Conservation (phyloP, 1,284 basidiomycete genomes). For the Xanthoconium separans region DNA sequence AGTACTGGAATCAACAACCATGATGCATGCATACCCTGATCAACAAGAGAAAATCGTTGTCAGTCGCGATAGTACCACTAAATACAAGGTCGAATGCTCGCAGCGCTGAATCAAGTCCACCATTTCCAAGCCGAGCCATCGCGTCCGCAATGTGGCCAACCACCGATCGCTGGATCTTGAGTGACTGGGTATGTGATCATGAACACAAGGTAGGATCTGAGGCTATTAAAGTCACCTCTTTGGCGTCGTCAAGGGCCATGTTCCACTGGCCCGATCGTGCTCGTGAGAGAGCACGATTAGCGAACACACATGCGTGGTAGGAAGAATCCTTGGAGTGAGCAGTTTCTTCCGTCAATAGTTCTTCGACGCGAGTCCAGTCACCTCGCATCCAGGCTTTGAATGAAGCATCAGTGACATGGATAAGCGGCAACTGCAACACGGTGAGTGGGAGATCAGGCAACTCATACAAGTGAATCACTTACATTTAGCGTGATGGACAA, state of each 20-base stretch:
- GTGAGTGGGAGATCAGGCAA: background rate
- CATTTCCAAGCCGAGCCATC: background rate
- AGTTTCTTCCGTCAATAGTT: background rate
- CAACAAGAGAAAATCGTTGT: constrained; percentile 4
- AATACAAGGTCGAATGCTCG: constrained; percentile 10
- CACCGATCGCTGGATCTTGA: background rate
- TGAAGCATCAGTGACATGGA: background rate
- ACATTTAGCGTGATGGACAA: background rate
- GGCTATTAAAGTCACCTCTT: background rate
- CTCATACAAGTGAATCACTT: background rate
- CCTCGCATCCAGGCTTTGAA: background rate
- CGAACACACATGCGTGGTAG: background rate
- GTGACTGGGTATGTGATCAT: background rate
- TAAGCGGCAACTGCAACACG: background rate
- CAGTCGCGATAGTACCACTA: background rate
- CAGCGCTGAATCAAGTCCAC: background rate
- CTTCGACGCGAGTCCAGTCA: background rate
- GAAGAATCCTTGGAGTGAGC: background rate
- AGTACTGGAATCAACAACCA: background rate
- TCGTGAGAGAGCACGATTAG: constrained; percentile 1
- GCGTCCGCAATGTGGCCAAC: constrained; percentile 4
- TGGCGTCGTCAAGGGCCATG: constrained; percentile 2
- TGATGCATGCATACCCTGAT: background rate
- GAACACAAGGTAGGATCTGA: background rate
- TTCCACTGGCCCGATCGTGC: background rate